Base-by-base conservation (phyloP, 257 asterid species). In the Parsonsia alboflavescens region DNA sequence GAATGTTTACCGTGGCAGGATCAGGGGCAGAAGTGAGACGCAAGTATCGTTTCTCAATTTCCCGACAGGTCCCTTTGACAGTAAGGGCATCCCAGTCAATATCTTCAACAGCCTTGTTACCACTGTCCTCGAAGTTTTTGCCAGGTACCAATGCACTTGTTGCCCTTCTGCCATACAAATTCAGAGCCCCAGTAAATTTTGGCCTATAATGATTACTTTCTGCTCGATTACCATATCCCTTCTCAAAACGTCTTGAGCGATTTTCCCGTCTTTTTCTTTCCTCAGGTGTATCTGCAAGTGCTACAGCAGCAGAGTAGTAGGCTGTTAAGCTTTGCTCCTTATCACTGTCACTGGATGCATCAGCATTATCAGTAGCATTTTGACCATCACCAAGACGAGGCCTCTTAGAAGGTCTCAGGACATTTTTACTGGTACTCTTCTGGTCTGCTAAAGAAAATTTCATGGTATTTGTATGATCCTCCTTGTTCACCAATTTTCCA, bases 11-110 rank as follows among this genome's bases (percentile, higher is more conserved):
- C 82, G 96, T 90, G 63, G 97, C 88, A 74, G 98, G 97, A 82
- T 95, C 99, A 74, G 99, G 99, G 4, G 99, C 99, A 79, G 99
- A 89, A 77, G 99, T 95, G 77, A 95, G 97, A 65, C 99, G 99
- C 82, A 95, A 79, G 84, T 95, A 95, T 68, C 96, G 96, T 80
- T 95, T 95, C 86, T 95, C 99, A 77, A 91, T 86, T 77, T 91
- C 97, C 85, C 87, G 98, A 81, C 96, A 92, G 74, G 96, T 95
- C 70, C 99, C 99, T 85, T 86, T 95, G 70, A 95, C 96, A 70
- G 91, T 88, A 76, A 89, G 92, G 77, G 99, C 88, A 89, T 95
- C 96, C 98, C 98, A 95, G 72, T 92, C 99, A 75, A 92, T 91
- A 89, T 95, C 99, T 86, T 95, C 99, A 65, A 95, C 98, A 79